Evolutionary conservation across 202 grass and related monocot genomes (phyloP).

Genomic region (Zizania palustris): DNA sequence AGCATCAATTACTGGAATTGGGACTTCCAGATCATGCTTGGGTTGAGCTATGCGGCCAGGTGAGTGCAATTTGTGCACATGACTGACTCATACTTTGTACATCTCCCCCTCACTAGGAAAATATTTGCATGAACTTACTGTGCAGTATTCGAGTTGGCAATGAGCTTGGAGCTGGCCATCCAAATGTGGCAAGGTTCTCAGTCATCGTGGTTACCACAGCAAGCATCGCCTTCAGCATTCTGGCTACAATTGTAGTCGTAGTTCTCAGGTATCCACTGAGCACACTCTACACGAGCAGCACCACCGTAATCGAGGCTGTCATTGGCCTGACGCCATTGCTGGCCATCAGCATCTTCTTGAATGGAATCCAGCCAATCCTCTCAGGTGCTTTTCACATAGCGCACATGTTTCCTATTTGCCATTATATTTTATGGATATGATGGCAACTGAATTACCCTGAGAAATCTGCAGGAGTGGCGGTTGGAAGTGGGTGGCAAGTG

Average conservation of each 20-base stretch:
- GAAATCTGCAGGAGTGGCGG: slow-evolving; percentile 53
- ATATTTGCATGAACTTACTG: neutral
- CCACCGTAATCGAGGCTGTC: slow-evolving; percentile 50
- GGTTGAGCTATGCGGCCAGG: slow-evolving; percentile 71
- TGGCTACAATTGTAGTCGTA: slow-evolving; percentile 56
- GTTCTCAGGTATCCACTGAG: slow-evolving; percentile 64
- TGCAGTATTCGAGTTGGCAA: slow-evolving; percentile 66
- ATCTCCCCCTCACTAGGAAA: neutral
- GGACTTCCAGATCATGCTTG: slow-evolving; percentile 87
- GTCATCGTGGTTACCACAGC: slow-evolving; percentile 59
- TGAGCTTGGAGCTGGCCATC: slow-evolving; percentile 74
- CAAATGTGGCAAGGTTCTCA: slow-evolving; percentile 58
- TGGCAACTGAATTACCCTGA: neutral
- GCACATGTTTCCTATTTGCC: neutral
- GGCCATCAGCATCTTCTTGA: slow-evolving; percentile 79
- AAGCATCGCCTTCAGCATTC: slow-evolving; percentile 58
- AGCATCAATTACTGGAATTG: slow-evolving; percentile 88
- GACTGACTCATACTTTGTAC: too few relatives aligned
- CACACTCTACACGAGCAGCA: slow-evolving; percentile 65
- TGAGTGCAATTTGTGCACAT: slow-evolving; percentile 23
- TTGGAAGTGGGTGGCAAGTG: slow-evolving; percentile 79
- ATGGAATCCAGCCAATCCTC: slow-evolving; percentile 81
- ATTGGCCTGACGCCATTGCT: slow-evolving; percentile 53
- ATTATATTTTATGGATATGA: neutral
- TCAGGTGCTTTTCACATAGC: slow-evolving; percentile 53